A percentile compares a stretch with the other conserved stretches of the same genome.
Evolutionary conservation across 2,329 filamentous ascomycete species (phyloP).

Genomic region (Chrysoporthe cubensis): DNA sequence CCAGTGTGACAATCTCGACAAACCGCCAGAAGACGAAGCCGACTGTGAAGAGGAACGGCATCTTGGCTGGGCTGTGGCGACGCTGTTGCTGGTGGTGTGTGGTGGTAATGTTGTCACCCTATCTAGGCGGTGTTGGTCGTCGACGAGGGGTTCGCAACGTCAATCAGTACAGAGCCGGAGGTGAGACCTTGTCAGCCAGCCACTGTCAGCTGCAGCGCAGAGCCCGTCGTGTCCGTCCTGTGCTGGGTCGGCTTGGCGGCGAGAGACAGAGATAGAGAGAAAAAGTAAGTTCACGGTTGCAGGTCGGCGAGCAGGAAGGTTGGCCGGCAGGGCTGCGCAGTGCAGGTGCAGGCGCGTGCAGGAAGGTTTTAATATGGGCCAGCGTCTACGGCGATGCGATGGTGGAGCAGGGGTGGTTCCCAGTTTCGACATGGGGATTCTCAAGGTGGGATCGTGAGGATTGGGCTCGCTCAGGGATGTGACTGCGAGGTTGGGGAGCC

Average conservation of each 20-base stretch:
- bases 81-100: background rate
- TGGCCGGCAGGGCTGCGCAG: background rate
- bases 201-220: background rate
- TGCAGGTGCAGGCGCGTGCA: background rate
- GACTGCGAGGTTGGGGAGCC: conserved; percentile 7
- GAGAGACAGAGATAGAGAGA: background rate
- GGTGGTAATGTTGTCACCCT: background rate
- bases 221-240: background rate
- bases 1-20: conserved; percentile 65
- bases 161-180: background rate
- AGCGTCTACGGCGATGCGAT: conserved; percentile 10
- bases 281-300: background rate
- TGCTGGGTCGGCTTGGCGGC: background rate
- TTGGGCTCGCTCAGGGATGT: background rate
- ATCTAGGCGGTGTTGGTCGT: background rate
- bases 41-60: conserved; percentile 61
- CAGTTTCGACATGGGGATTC: conserved; percentile 29
- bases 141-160: background rate
- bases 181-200: background rate
- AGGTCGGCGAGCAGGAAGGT: background rate
- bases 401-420: conserved; percentile 30
- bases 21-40: conserved; percentile 67
- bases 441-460: conserved; percentile 13
- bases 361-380: conserved; percentile 11
- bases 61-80: conserved; percentile 39